Evolutionary conservation across 257 asterid species (phyloP).

Genomic region (Datura wrightii): DNA sequence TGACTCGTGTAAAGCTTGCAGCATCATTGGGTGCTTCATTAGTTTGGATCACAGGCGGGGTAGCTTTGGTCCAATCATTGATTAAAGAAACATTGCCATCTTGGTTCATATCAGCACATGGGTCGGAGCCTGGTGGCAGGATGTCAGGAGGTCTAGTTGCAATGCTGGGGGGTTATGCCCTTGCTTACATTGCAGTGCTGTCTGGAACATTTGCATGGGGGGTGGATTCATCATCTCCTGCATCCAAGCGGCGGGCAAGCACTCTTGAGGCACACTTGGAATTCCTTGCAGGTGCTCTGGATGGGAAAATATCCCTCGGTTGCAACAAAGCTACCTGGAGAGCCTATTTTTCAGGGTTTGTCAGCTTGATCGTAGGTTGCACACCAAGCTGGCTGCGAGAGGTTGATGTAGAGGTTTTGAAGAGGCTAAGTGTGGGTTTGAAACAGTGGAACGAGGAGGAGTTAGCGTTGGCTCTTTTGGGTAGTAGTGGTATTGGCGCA

Average conservation of each 20-base stretch:
- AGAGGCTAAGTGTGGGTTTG: conserved; percentile 75
- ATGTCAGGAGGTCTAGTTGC: conserved; percentile 69
- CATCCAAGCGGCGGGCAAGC: conserved; percentile 59
- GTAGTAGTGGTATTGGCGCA: conserved; percentile 69
- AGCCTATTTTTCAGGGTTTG: conserved; percentile 75
- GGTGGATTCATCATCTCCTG: conserved; percentile 59
- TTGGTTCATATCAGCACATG: conserved; percentile 78
- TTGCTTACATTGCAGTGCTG: conserved; percentile 71
- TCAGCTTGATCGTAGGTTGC: conserved; percentile 81
- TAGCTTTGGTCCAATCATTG: conserved; percentile 62
- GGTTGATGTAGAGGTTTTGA: conserved; percentile 72
- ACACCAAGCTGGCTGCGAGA: conserved; percentile 89
- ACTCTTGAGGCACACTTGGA: conserved; percentile 68
- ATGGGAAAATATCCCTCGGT: conserved; percentile 83
- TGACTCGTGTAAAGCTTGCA: conserved; percentile 77
- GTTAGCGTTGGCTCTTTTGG: conserved; percentile 77
- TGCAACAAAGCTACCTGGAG: conserved; percentile 81
- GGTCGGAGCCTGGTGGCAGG: conserved; percentile 44
- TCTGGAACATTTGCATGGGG: conserved; percentile 86
- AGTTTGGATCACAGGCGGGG: conserved; percentile 88
- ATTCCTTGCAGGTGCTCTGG: conserved; percentile 76
- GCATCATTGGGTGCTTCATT: conserved; percentile 89
- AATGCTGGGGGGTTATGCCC: conserved; percentile 85
- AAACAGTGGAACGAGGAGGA: conserved; percentile 88
- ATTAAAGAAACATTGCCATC: conserved; percentile 83